These are phyloP conservation scores for Physaria fendleri DNA, from an alignment of 345 rosid genomes.

Conservation along the genomic window DNA sequence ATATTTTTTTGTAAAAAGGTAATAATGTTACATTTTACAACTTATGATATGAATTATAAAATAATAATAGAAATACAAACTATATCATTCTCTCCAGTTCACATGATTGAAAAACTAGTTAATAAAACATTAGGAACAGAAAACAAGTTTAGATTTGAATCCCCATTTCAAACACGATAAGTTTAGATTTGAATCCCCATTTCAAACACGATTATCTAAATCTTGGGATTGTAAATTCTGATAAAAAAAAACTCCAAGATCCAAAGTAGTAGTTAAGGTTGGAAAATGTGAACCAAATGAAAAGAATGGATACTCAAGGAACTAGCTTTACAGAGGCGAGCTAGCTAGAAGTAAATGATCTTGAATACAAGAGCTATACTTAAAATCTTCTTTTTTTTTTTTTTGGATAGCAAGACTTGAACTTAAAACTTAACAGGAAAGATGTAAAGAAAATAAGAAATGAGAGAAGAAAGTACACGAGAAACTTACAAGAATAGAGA, in stretches of 20 bases:
- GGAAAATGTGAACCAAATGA: neutral
- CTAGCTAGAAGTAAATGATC: neutral
- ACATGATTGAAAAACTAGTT: neutral
- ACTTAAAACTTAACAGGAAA: neutral
- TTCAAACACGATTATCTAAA: neutral
- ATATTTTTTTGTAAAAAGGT: no score
- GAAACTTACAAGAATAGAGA: slow-evolving; percentile 3
- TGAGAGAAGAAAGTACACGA: neutral
- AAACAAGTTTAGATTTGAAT: neutral
- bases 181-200: no score
- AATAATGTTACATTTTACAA: no score
- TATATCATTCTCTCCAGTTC: neutral
- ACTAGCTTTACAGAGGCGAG: neutral
- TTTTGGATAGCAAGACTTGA: no score
- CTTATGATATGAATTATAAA: no score
- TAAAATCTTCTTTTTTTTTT: no score
- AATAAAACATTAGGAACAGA: neutral
- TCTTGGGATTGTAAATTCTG: neutral
- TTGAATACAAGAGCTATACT: neutral
- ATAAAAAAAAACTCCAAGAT: neutral
- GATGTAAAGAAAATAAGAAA: neutral
- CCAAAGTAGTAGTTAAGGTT: neutral
- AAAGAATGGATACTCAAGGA: no score
- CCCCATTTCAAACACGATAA: neutral
- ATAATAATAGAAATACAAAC: neutral